Base-by-base conservation (phyloP, 1,284 basidiomycete genomes). In the Hypsizygus ulmarius region DNA sequence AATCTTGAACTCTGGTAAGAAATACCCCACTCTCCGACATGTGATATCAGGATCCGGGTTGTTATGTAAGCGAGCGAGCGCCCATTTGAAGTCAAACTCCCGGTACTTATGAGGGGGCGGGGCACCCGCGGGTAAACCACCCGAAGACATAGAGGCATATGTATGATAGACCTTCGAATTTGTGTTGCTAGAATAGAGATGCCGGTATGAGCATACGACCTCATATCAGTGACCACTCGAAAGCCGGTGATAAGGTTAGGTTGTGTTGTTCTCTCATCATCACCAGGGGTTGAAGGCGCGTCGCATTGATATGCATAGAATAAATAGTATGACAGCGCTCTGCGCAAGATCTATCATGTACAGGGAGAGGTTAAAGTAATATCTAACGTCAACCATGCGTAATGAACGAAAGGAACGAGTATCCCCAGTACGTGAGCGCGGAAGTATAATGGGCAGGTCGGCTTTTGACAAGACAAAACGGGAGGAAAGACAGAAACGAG, bases 281-380 rank as follows among this genome's bases (percentile, higher is more conserved):
- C n/a, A n/a, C n/a, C 14, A 14, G 34, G 14, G 12, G 4, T 39
- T 25, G 3, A 7, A 25, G 21, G 21, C 21, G 21, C 7, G 21
- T 25, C 21, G 21, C 21, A 25, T 25, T 25, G 21, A 7, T 25
- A 25, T 25, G 21, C 21, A 25, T 25, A 25, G 4, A 58, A 63
- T 61, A 61, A 59, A 59, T 60, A 54, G 49, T 40, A 51, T 52
- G 49, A 39, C 39, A 45, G 59, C 63, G 63, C 54, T 57, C 63
- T 58, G 63, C 63, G 60, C 60, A 51, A 57, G 58, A 61, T 60
- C 54, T 66, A 63, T 57, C 55, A 59, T 60, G 54, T 66, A 65
- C 61, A 65, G 47, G 41, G 39, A 49, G 49, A 33, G 38, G 45
- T 48, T 47, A 54, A 54, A 50, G 51, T 43, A 41, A 38, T 15